Evolutionary conservation across 2,329 filamentous ascomycete species (phyloP), one percentile per base, ranked within the genome.

Genomic region (Talaromyces sp.): DNA sequence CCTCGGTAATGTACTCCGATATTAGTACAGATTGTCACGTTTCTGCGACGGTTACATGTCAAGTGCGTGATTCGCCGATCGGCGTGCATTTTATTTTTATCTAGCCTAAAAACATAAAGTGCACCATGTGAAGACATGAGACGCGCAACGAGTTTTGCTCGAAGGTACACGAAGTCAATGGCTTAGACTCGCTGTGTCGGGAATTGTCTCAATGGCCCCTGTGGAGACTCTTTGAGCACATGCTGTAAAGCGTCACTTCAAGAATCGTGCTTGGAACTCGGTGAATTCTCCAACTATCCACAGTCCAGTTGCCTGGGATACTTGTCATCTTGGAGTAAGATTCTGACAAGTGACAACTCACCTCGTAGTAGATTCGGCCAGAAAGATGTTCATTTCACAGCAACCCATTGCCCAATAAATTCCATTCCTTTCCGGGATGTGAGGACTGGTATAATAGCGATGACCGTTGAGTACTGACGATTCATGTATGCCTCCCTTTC

Each of bases 1-100:
- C 51, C 51, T 54, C 51, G 51, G 51, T 54, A 54, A 54, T 36
- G 29, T 36, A 8, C 31, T 56, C n/a, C n/a, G 29, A 56, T 34
- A 31, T 54, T 29, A 34, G 51, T 36, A 5, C 51, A 13, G 17
- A 54, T 19, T 54, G 51, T 54, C 51, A 34, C 29, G 27, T 36
- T 19, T 56, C n/a, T 56, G 31, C 53, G 36, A 56, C 53, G 31
- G 31, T 38, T 36, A 36, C 53, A 36, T 15, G 15, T 36, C 10
- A 56, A 6, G 19, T 36, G 31, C 19, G 49, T 25, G 31, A 56
- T 38, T 54, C n/a, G n/a, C 53, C 13, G n/a, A 11, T 7, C 25
- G 19, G n/a, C 31, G 5, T 56, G 31, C 53, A 56, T 13, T 56
- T 31, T 34, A 13, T 34, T 19, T 19, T n/a, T 34, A n/a, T 22